A percentile compares a stretch with the other conserved stretches of the same genome.
Conservation (phyloP, 2,329 filamentous ascomycete species). For the Cordyceps fumosorosea region DNA sequence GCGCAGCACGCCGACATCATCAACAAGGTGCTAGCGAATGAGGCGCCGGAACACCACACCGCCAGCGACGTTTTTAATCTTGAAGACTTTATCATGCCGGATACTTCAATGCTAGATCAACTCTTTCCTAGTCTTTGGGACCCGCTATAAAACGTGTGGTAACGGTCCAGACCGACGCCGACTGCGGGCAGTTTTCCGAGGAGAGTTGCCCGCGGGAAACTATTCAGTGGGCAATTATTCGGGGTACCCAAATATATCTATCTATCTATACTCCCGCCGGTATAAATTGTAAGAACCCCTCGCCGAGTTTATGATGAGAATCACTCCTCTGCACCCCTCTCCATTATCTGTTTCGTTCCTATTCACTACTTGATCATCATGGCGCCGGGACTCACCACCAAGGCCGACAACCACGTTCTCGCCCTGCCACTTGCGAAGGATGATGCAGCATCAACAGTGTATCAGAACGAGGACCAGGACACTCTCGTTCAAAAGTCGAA, state of each 20-base stretch:
- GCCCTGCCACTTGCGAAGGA: constrained; percentile 5
- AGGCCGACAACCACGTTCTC: background rate
- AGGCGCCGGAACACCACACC: constrained; percentile 18
- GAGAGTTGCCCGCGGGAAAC: constrained; percentile 14
- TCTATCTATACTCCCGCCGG: background rate
- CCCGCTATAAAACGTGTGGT: constrained; percentile 30
- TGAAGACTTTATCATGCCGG: constrained; percentile 25
- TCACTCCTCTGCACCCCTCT: background rate
- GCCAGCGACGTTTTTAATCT: constrained; percentile 16
- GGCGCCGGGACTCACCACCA: constrained; percentile 17
- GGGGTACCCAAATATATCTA: background rate
- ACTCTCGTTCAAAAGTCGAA: constrained; percentile 19
- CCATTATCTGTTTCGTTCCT: background rate
- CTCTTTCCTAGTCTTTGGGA: constrained; percentile 31
- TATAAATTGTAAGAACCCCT: background rate
- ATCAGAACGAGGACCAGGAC: constrained; percentile 18
- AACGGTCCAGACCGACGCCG: background rate
- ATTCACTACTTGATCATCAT: constrained; percentile 12
- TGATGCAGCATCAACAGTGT: constrained; percentile 16
- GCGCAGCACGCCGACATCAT: constrained; percentile 40
- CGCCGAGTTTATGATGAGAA: background rate
- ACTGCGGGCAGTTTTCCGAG: constrained; percentile 3
- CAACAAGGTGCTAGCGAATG: constrained; percentile 33
- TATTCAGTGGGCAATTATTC: background rate
- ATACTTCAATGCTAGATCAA: constrained; percentile 28